phyloP scores from a whole-genome alignment of 805 yeast species.

The Debaryomyces maramus region DNA sequence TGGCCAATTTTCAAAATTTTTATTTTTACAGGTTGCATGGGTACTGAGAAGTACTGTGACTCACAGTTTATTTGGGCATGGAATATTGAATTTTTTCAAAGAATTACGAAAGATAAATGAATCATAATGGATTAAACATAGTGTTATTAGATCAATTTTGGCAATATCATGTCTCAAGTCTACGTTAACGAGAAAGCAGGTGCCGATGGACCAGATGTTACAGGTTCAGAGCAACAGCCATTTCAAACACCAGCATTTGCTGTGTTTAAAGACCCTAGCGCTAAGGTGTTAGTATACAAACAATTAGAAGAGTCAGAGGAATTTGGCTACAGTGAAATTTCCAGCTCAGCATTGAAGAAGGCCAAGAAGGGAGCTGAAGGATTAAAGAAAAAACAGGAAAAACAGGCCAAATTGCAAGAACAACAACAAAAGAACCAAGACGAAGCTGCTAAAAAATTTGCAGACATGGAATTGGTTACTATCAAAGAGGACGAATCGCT shows the following conservation, averaged over 20 bases:
- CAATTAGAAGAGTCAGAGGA: slow-evolving; percentile 52
- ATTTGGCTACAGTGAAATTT: slow-evolving; percentile 68
- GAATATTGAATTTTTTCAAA: not conserved
- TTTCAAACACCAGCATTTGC: slow-evolving; percentile 86
- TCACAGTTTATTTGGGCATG: not conserved
- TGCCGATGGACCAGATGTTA: slow-evolving; percentile 53
- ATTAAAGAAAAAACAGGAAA: slow-evolving; percentile 75
- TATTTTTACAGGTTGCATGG: slow-evolving; percentile 1
- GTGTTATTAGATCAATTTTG: no score
- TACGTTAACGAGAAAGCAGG: slow-evolving; percentile 80
- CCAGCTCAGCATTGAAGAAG: slow-evolving; percentile 90
- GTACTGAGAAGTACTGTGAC: no score
- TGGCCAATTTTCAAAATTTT: no score
- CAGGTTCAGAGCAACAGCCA: slow-evolving; percentile 70
- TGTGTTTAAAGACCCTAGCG: slow-evolving; percentile 49
- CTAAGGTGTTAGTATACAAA: slow-evolving; percentile 61
- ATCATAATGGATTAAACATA: no score
- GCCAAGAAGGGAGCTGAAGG: slow-evolving; percentile 96
- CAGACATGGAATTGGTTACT: slow-evolving; percentile 68
- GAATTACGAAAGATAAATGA: not conserved
- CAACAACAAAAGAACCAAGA: slow-evolving; percentile 54
- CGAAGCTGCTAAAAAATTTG: slow-evolving; percentile 73
- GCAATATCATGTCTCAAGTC: slow-evolving; percentile 43
- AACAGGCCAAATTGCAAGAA: slow-evolving; percentile 59
- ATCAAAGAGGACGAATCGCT: slow-evolving; percentile 73